These are phyloP conservation scores for Sporothrix euskadiensis DNA, from an alignment of 2,329 filamentous ascomycete species.

Conservation along the genomic window DNA sequence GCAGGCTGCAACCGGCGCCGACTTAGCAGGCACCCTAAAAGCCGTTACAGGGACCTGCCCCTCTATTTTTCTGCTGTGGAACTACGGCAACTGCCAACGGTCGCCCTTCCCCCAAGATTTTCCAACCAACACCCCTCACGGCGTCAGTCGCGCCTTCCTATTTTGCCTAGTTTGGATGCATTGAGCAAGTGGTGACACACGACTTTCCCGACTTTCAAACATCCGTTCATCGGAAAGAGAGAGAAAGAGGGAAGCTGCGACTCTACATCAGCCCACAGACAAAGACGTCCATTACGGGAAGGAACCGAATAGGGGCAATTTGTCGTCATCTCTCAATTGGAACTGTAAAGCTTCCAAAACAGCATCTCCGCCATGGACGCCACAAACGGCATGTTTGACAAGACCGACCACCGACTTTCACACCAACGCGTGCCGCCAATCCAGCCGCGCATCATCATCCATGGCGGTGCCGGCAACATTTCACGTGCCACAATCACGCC, in stretches of 20 bases:
- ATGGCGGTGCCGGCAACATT: constrained; percentile 73
- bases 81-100: neutral
- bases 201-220: neutral
- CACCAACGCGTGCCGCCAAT: constrained; percentile 30
- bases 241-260: neutral
- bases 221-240: neutral
- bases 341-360: neutral
- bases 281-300: neutral
- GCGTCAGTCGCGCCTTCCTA: constrained; percentile 12
- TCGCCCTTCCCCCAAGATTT: neutral
- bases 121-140: neutral
- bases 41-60: neutral
- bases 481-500: constrained; percentile 59
- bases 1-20: neutral
- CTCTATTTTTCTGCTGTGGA: neutral
- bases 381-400: neutral
- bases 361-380: neutral
- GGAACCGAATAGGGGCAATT: neutral
- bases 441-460: constrained; percentile 65
- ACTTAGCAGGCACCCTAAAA: neutral
- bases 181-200: neutral
- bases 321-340: neutral
- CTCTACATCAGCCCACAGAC: neutral
- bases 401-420: neutral
- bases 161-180: neutral